A percentile compares a stretch with the other conserved stretches of the same genome.
phyloP scores from a whole-genome alignment of 2,329 filamentous ascomycete species.

The Sclerotinia sclerotiorum region DNA sequence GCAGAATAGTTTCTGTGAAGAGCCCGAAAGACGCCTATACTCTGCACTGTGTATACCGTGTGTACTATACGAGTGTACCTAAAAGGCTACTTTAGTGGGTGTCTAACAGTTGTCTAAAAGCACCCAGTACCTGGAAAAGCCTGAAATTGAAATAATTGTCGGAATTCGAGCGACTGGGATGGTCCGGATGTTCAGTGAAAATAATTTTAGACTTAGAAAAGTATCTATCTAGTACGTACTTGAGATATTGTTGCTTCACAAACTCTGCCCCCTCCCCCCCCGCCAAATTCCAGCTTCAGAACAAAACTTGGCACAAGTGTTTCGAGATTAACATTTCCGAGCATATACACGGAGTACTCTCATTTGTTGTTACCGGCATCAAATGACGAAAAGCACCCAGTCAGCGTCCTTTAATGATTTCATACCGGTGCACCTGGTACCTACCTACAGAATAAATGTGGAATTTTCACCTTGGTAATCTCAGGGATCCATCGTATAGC shows the following conservation, averaged over 20 bases:
- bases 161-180: background rate
- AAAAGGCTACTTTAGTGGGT: background rate
- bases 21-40: constrained; percentile 7
- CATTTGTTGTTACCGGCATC: background rate
- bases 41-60: background rate
- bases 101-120: background rate
- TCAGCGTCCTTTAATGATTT: constrained; percentile 9
- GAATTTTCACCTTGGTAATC: constrained; percentile 9
- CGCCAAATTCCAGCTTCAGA: background rate
- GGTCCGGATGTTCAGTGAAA: background rate
- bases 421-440: background rate
- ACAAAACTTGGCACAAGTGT: constrained; percentile 12
- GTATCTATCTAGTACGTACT: background rate
- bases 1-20: constrained; percentile 18
- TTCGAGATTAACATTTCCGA: background rate
- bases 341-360: background rate
- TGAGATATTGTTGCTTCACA: background rate
- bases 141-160: background rate
- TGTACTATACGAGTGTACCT: background rate
- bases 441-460: constrained; percentile 11
- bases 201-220: background rate
- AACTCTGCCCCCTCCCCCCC: background rate
- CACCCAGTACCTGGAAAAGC: background rate
- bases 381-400: background rate
- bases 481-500: constrained; percentile 13